These are phyloP conservation scores for Pholiota conissans DNA, from an alignment of 768 basidiomycete species.

Conservation along the genomic window DNA sequence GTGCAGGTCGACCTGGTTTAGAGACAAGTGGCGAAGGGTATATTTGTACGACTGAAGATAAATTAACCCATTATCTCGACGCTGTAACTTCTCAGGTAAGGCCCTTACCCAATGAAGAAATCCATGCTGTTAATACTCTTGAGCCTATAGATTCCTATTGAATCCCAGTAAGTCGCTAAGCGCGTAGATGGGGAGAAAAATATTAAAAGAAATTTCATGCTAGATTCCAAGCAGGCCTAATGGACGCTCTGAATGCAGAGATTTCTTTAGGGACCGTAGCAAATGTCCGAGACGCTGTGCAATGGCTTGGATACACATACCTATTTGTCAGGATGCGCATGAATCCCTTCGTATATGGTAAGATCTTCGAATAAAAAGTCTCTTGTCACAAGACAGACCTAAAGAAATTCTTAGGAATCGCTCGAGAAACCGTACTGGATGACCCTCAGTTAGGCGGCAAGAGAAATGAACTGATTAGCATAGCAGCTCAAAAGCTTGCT, in stretches of 20 bases:
- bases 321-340: slow-evolving; percentile 93
- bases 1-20: slow-evolving; percentile 86
- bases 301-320: slow-evolving; percentile 97
- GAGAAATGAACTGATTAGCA: slow-evolving; percentile 64
- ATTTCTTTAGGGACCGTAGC: slow-evolving; percentile 93
- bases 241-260: slow-evolving; percentile 93
- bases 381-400: slow-evolving; percentile 5
- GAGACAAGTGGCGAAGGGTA: slow-evolving; percentile 96
- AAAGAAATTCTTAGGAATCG: too few relatives aligned
- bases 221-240: slow-evolving; percentile 81
- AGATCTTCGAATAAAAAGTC: neutral
- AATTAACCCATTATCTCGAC: slow-evolving; percentile 87
- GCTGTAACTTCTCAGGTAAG: slow-evolving; percentile 81
- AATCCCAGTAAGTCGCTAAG: slow-evolving; percentile 72
- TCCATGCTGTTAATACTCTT: neutral
- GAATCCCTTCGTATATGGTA: slow-evolving; percentile 87
- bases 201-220: slow-evolving; percentile 6
- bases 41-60: slow-evolving; percentile 94
- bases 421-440: slow-evolving; percentile 61
- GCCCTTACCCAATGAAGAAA: slow-evolving; percentile 10
- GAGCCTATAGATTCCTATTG: slow-evolving; percentile 77
- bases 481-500: slow-evolving; percentile 67
- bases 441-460: slow-evolving; percentile 75
- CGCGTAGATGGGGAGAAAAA: neutral
- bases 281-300: slow-evolving; percentile 80